Evolutionary conservation across 2,329 filamentous ascomycete species (phyloP).

Genomic region (Trichoderma koningiopsis): DNA sequence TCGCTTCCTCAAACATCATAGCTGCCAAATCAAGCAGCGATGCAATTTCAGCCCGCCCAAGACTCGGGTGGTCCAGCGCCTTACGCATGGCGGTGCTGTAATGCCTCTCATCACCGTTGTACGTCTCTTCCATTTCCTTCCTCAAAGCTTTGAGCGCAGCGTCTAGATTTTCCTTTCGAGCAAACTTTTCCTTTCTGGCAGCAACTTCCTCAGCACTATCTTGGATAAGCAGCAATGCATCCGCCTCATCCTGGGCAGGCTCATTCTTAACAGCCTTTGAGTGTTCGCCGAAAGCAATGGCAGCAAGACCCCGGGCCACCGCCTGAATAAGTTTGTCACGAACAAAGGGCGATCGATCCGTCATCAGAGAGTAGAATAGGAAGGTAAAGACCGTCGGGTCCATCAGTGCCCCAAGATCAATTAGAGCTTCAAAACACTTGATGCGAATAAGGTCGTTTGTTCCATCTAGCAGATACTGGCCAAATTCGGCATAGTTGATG

Average conservation of each 20-base stretch:
- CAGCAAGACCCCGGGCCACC: constrained; percentile 61
- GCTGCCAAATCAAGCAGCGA: constrained; percentile 48
- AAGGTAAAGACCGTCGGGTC: constrained; percentile 58
- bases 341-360: constrained; percentile 65
- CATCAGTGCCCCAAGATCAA: constrained; percentile 63
- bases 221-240: constrained; percentile 46
- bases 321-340: constrained; percentile 61
- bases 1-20: constrained; percentile 51
- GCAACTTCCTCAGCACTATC: constrained; percentile 54
- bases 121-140: constrained; percentile 49
- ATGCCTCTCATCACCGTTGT: constrained; percentile 41
- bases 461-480: constrained; percentile 66
- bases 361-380: constrained; percentile 60
- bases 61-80: constrained; percentile 44
- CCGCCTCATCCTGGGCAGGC: constrained; percentile 41
- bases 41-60: constrained; percentile 47
- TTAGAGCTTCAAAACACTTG: constrained; percentile 65
- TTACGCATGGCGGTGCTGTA: constrained; percentile 48
- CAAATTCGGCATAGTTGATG: constrained; percentile 56
- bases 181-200: constrained; percentile 63
- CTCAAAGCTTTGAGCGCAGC: constrained; percentile 52
- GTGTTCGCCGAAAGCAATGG: constrained; percentile 65
- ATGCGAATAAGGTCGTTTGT: constrained; percentile 65
- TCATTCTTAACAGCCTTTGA: constrained; percentile 48
- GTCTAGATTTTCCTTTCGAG: constrained; percentile 64